Conservation (phyloP, 495 filamentous ascomycete genomes). For the Rhypophila decipiens region DNA sequence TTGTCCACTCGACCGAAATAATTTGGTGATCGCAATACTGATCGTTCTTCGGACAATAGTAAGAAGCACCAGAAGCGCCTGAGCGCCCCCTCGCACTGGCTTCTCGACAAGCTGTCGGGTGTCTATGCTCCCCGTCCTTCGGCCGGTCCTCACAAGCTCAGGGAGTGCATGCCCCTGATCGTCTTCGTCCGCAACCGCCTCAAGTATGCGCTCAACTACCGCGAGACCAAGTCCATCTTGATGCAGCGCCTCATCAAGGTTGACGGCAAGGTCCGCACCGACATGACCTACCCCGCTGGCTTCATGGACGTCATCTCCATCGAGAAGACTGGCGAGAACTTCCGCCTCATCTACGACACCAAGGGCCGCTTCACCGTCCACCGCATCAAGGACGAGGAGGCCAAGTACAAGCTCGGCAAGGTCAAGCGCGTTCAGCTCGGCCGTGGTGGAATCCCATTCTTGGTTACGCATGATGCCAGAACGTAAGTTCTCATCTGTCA, state of each 20-base stretch:
- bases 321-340: conserved; percentile 99
- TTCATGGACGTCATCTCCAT: conserved; percentile 99
- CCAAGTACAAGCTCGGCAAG: conserved; percentile 98
- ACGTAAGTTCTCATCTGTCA: conserved; percentile 99
- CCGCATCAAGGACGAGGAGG: conserved; percentile 96
- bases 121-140: conserved; percentile 94
- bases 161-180: conserved; percentile 97
- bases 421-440: conserved; percentile 99
- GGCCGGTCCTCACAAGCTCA: conserved; percentile 96
- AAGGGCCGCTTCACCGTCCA: conserved; percentile 99
- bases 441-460: conserved; percentile 99
- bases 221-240: conserved; percentile 94
- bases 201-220: conserved; percentile 98
- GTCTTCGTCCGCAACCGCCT: conserved; percentile 98
- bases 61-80: conserved; percentile 99
- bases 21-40: conserved; percentile 11
- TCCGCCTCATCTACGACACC: conserved; percentile 99
- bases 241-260: conserved; percentile 99
- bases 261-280: conserved; percentile 98
- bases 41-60: conserved; percentile 39
- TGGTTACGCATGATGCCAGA: conserved; percentile 99
- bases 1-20: not conserved
- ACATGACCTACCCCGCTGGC: conserved; percentile 92
- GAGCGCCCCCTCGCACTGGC: conserved; percentile 97
- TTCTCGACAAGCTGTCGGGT: conserved; percentile 98